Evolutionary conservation across 1,284 basidiomycete genomes (phyloP).

Genomic region (Agaricales sp.): DNA sequence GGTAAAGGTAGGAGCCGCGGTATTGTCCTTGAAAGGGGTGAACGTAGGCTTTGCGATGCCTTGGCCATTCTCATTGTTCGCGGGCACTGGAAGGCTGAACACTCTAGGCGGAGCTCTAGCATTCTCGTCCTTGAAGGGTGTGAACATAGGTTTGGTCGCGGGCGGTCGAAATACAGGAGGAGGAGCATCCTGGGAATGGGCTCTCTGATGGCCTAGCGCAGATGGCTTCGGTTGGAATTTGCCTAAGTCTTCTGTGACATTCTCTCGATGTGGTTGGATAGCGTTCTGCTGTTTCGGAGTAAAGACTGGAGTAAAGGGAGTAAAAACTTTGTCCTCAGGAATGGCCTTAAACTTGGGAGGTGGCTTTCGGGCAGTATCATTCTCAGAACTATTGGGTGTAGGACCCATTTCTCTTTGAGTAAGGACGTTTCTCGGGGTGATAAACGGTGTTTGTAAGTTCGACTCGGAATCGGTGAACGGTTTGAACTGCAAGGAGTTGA

Average conservation of each 20-base stretch:
- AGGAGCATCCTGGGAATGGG: constrained; percentile 28
- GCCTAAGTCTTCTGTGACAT: constrained; percentile 36
- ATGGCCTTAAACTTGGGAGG: constrained; percentile 13
- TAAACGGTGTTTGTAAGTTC: constrained; percentile 10
- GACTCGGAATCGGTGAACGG: constrained; percentile 19
- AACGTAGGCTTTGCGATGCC: constrained; percentile 23
- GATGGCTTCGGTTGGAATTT: constrained; percentile 25
- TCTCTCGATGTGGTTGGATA: constrained; percentile 17
- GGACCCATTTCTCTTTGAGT: background rate
- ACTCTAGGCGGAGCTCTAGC: background rate
- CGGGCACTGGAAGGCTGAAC: background rate
- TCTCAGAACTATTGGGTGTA: constrained; percentile 16
- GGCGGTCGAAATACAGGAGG: constrained; percentile 7
- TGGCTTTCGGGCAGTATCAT: constrained; percentile 32
- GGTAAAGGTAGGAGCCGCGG: constrained; percentile 18
- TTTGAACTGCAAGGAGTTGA: constrained; percentile 16
- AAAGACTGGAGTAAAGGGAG: constrained; percentile 17
- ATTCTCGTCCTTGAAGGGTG: constrained; percentile 31
- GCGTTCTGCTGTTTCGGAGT: background rate
- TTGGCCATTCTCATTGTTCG: constrained; percentile 10
- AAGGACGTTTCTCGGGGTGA: background rate
- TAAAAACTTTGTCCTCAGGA: constrained; percentile 16
- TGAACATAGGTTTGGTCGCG: constrained; percentile 23
- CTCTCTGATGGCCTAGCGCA: constrained; percentile 28
- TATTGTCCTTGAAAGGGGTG: constrained; percentile 26